Percentiles rank a stretch among this genome's conserved stretches.
Evolutionary conservation across 805 yeast species (phyloP).

Genomic region (Ogataea methanolica): DNA sequence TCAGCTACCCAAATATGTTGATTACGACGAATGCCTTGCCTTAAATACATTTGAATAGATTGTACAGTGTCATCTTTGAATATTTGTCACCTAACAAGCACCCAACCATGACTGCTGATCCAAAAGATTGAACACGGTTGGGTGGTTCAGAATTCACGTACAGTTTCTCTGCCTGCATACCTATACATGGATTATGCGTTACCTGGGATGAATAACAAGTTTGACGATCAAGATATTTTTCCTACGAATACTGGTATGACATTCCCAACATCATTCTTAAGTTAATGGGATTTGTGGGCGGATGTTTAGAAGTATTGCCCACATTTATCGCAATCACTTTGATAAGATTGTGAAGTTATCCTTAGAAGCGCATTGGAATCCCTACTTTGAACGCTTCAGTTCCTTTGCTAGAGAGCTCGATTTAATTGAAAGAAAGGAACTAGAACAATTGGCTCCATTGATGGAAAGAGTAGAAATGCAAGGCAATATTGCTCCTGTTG

Average conservation of each 20-base stretch:
- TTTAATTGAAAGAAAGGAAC: slow-evolving; percentile 71
- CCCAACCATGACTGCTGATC: slow-evolving; percentile 96
- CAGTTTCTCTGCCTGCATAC: slow-evolving; percentile 83
- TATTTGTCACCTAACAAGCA: slow-evolving; percentile 84
- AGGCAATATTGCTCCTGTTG: slow-evolving; percentile 57
- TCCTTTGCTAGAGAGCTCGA: slow-evolving; percentile 83
- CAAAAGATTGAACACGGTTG: slow-evolving; percentile 86
- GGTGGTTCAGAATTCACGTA: slow-evolving; percentile 68
- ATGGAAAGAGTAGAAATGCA: slow-evolving; percentile 79
- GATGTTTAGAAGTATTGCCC: slow-evolving; percentile 94
- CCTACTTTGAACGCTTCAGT: slow-evolving; percentile 91
- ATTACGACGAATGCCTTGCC: slow-evolving; percentile 93
- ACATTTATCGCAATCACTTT: slow-evolving; percentile 89
- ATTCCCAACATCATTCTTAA: slow-evolving; percentile 79
- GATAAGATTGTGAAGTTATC: slow-evolving; percentile 89
- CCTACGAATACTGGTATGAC: slow-evolving; percentile 90
- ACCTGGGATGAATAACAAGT: slow-evolving; percentile 82
- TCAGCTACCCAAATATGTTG: slow-evolving; percentile 91
- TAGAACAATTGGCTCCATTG: slow-evolving; percentile 71
- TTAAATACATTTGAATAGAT: slow-evolving; percentile 85
- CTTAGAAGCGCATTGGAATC: slow-evolving; percentile 96
- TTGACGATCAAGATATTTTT: slow-evolving; percentile 83
- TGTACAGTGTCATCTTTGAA: slow-evolving; percentile 86
- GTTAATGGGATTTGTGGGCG: slow-evolving; percentile 87
- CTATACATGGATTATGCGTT: slow-evolving; percentile 90